Percentiles rank a stretch among this genome's conserved stretches.
Evolutionary conservation across 1,284 basidiomycete genomes (phyloP).

Genomic region (Ustilago shanxiensis): DNA sequence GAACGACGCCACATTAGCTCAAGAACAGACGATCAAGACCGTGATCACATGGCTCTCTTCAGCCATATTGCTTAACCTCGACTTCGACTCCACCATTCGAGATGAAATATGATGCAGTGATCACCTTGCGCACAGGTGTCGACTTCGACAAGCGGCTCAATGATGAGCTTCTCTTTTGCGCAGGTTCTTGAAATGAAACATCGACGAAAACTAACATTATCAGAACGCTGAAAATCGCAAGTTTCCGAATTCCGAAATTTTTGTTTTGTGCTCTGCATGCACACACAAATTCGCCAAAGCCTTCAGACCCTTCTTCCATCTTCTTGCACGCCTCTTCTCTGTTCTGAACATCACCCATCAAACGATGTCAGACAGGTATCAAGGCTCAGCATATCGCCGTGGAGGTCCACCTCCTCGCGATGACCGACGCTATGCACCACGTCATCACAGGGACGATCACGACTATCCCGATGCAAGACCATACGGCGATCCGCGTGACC

Average conservation of each 20-base stretch:
- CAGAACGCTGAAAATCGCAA: background rate
- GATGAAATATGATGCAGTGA: background rate
- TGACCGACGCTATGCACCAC: constrained; percentile 27
- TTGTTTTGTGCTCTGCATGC: background rate
- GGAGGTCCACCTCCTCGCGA: constrained; percentile 20
- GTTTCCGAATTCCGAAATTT: constrained; percentile 21
- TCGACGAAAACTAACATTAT: background rate
- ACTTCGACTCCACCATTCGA: too few relatives aligned
- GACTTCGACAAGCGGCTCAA: background rate
- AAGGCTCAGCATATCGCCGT: constrained; percentile 30
- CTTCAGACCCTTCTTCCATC: constrained; percentile 1
- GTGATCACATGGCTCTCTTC: too few relatives aligned
- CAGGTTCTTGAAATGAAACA: too few relatives aligned
- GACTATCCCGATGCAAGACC: constrained; percentile 13
- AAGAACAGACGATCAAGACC: too few relatives aligned
- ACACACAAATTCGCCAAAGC: constrained; percentile 1
- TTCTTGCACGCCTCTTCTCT: background rate
- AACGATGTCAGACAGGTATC: constrained; percentile 41
- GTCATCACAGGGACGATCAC: constrained; percentile 20
- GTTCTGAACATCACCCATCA: background rate
- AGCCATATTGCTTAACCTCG: too few relatives aligned
- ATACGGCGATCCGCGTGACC: constrained; percentile 20
- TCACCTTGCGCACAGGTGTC: background rate
- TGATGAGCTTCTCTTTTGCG: background rate
- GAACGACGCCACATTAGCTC: too few relatives aligned